Base-by-base conservation (phyloP, 306 rosid species). In the Mucuna pruriens region DNA sequence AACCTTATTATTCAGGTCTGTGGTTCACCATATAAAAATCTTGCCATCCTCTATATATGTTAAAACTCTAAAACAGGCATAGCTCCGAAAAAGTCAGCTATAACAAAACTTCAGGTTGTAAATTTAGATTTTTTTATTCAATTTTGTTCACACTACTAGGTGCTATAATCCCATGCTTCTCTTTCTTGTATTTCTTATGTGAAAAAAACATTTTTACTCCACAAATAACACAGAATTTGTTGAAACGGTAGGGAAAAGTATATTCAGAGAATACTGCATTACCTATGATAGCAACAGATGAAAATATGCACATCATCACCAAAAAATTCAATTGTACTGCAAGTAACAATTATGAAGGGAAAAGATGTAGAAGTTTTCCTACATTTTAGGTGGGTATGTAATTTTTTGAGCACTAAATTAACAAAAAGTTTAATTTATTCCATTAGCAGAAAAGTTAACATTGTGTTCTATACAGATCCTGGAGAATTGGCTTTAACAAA, bases 401-500 rank as follows among this genome's bases (percentile, higher is more conserved):
- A 63, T 33, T 12, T 7, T n/a, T 17, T 49, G 10, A 7, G 39
- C 40, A 49, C 20, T 65, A 48, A 38, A 17, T 74, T 17, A 23
- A 54, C 33, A 4, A 36, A 65, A 66, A 73, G 19, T 69, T 34
- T 3, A 68, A 51, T 57, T 52, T 42, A 76, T 68, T 69, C 36
- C 15, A 23, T 34, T 6, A 7, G 23, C 76, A 63, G 65, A 54
- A 64, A 42, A 72, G 11, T 26, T 15, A 34, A 25, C 69, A 36
- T 11, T 7, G 52, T 36, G 72, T 9, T 46, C 6, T 7, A 22
- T 13, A 31, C 23, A 22, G 58, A 52, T 16, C 66, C 40, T 64
- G 36, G 26, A 54, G 23, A 73, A 66, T 44, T 49, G 57, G 73
- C 68, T 64, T 64, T 15, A 57, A 66, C 23, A 67, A 25, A 58